phyloP scores from a whole-genome alignment of 176 grass and related monocot species.

The Zoysia pacifica region DNA sequence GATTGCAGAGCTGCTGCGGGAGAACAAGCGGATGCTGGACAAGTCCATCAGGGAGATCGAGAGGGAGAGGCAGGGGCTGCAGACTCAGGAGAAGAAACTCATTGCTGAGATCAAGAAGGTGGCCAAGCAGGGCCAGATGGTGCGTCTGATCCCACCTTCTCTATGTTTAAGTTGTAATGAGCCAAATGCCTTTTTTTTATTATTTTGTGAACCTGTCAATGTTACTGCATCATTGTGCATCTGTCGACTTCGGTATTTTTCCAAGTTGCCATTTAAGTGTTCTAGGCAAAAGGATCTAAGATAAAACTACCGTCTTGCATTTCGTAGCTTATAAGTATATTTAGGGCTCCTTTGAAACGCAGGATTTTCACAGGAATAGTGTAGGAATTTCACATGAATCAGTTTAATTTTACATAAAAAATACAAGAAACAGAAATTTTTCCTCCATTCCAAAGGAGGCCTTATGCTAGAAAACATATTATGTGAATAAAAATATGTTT shows the following conservation, averaged over 20 bases:
- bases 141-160: background rate
- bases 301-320: background rate
- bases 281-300: background rate
- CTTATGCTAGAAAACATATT: too few species aligned
- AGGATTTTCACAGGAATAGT: too few species aligned
- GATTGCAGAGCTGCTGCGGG: slow-evolving; percentile 69
- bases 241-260: background rate
- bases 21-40: slow-evolving; percentile 82
- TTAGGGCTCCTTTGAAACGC: too few species aligned
- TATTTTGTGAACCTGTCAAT: background rate
- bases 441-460: too few species aligned
- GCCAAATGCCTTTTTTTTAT: background rate
- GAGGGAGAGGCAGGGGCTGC: slow-evolving; percentile 74
- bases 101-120: slow-evolving; percentile 77
- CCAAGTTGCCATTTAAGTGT: background rate
- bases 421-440: too few species aligned
- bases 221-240: background rate
- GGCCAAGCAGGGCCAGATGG: slow-evolving; percentile 86
- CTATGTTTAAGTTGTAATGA: background rate
- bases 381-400: too few species aligned
- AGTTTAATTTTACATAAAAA: too few species aligned
- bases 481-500: too few species aligned
- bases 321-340: too few species aligned
- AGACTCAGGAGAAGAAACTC: slow-evolving; percentile 77
- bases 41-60: slow-evolving; percentile 78